Evolutionary conservation across 225 moss, liverwort and hornwort genomes (phyloP).

Genomic region (Pseudoscleropodium purum): DNA sequence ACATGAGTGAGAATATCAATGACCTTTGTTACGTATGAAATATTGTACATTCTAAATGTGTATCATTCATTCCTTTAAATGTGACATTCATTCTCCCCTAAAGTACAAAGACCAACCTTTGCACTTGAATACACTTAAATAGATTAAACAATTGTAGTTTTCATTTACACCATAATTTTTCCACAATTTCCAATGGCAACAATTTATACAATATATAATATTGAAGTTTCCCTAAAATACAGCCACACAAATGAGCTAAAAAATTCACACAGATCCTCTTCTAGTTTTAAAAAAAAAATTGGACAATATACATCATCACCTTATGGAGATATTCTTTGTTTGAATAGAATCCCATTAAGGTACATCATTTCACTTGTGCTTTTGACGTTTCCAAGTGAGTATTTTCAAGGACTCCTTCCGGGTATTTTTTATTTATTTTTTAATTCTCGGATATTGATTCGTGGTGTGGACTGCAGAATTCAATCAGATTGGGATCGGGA

Average conservation of each 20-base stretch:
- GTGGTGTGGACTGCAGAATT: neutral
- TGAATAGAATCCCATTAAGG: neutral
- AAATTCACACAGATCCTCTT: neutral
- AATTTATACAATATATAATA: rapidly evolving
- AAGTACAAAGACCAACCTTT: rapidly evolving
- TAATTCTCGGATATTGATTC: neutral
- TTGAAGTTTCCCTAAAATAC: rapidly evolving
- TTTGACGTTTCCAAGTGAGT: neutral
- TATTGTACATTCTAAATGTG: neutral
- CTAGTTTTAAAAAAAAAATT: neutral
- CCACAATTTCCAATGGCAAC: neutral
- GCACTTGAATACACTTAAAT: neutral
- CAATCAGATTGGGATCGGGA: neutral
- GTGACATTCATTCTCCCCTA: neutral
- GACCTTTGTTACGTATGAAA: neutral
- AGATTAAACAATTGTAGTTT: neutral
- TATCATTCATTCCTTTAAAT: neutral
- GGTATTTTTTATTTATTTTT: no score
- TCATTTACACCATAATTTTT: no score
- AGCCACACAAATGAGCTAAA: rapidly evolving
- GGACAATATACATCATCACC: neutral
- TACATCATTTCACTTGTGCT: neutral
- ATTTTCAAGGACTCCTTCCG: neutral
- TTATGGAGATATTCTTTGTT: neutral
- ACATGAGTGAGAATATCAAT: neutral